Evolutionary conservation across 805 yeast species (phyloP), one percentile per base, ranked within the genome.

Genomic region (Kazachstania africana): DNA sequence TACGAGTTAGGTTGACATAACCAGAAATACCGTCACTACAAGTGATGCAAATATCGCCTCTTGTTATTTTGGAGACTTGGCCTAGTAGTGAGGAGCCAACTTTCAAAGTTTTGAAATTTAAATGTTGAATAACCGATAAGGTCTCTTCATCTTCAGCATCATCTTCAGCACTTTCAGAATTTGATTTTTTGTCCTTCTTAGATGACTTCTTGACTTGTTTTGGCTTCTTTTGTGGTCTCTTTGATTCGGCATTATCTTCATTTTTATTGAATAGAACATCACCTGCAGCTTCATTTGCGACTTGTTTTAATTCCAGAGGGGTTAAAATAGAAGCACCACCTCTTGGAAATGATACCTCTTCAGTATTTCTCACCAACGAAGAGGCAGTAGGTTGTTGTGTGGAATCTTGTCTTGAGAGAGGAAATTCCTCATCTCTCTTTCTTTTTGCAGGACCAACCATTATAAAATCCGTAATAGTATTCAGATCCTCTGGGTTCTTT

Each of bases 291-390:
- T 88, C 94, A 52, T 84, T 85, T 25, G 94, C 78, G 31, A 88
- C 88, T 51, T 84, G 91, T 54, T 84, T 85, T 43, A 84, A 75
- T 59, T 91, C 99, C 42, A 91, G 62, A 5, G 97, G 85, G 3
- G 94, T 72, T 48, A 91, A 68, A 16, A 75, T 82, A 17, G 88
- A 71, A 9, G 78, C 74, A 31, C 98, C 98, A 45, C 98, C 98
- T 73, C 99, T 80, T 31, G 98, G 98, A 53, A 91, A 91, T 12
- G 70, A 53, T 16, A 55, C 55, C 25, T 59, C 63, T 19, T 61
- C 65, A 26, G 55, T 45, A 21, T 43, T 44, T 29, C 57, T 53
- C 21, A 59, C 46, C 15, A 65, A 38, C 15, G 64, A 45, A 15
- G 68, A 60, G 14, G 39, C 40, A 14, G 44, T 34, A 24, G 66